Evolutionary conservation across 495 filamentous ascomycete genomes (phyloP).

Genomic region (Neurospora sp.): DNA sequence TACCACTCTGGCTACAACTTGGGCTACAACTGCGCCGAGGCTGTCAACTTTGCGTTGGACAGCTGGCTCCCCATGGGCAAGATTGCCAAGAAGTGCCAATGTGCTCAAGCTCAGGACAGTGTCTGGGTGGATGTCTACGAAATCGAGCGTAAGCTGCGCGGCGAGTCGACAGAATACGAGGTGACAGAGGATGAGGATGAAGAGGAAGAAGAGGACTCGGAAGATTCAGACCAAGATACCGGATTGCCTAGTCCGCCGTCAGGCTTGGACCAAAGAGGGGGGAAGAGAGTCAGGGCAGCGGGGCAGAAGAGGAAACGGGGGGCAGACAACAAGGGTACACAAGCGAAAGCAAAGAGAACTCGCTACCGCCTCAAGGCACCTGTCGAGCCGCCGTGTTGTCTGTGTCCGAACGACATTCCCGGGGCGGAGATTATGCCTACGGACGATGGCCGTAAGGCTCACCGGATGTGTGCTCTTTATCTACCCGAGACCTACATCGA

Average conservation of each 20-base stretch:
- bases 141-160: constrained; percentile 86
- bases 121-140: constrained; percentile 97
- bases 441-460: constrained; percentile 77
- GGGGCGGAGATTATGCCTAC: constrained; percentile 77
- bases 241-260: constrained; percentile 68
- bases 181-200: constrained; percentile 73
- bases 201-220: constrained; percentile 58
- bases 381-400: constrained; percentile 73
- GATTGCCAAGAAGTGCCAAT: constrained; percentile 95
- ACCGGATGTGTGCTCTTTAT: constrained; percentile 82
- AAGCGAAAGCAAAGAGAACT: constrained; percentile 60
- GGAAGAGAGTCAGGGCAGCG: constrained; percentile 42
- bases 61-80: constrained; percentile 91
- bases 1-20: constrained; percentile 98
- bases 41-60: constrained; percentile 95
- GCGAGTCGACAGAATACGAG: constrained; percentile 85
- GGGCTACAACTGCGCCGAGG: constrained; percentile 98
- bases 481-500: constrained; percentile 89
- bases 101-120: constrained; percentile 74
- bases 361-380: constrained; percentile 58
- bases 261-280: constrained; percentile 31
- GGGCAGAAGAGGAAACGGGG: constrained; percentile 45
- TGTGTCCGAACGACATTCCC: constrained; percentile 88
- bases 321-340: constrained; percentile 28
- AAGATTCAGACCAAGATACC: constrained; percentile 49